phyloP scores from a whole-genome alignment of 352 stramenopile genomes.

The Phytophthora vignae region DNA sequence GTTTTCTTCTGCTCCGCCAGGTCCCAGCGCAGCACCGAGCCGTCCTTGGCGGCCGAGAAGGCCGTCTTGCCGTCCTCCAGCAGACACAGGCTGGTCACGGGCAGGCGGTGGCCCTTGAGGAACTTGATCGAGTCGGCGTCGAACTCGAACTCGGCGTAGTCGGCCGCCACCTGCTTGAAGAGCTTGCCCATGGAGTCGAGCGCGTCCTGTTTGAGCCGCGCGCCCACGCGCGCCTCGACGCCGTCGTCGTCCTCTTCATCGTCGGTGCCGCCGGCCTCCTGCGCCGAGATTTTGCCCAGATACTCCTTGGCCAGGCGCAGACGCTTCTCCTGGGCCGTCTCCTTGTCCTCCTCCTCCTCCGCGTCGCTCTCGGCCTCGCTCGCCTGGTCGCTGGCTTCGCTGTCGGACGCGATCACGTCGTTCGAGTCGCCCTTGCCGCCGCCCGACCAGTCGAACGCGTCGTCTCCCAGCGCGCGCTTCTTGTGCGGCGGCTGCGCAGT shows the following conservation, averaged over 20 bases:
- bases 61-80: conserved; percentile 89
- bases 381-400: conserved; percentile 50
- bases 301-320: conserved; percentile 91
- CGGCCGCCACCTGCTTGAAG: conserved; percentile 83
- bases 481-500: conserved; percentile 49
- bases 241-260: conserved; percentile 56
- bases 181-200: conserved; percentile 89
- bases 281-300: conserved; percentile 81
- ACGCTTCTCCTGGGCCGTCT: conserved; percentile 91
- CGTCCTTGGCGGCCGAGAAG: conserved; percentile 94
- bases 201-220: conserved; percentile 85
- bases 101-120: conserved; percentile 76
- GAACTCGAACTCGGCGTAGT: conserved; percentile 89
- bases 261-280: conserved; percentile 55
- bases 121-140: conserved; percentile 80
- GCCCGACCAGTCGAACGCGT: conserved; percentile 82
- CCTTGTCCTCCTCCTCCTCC: conserved; percentile 63
- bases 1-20: conserved; percentile 84
- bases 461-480: conserved; percentile 78
- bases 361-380: conserved; percentile 52
- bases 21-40: conserved; percentile 91
- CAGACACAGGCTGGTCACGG: conserved; percentile 91
- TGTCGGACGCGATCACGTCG: conserved; percentile 81
- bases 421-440: conserved; percentile 43
- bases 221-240: conserved; percentile 78